Base-by-base conservation (phyloP, 2,329 filamentous ascomycete species). In the Furcasterigmium sp. region DNA sequence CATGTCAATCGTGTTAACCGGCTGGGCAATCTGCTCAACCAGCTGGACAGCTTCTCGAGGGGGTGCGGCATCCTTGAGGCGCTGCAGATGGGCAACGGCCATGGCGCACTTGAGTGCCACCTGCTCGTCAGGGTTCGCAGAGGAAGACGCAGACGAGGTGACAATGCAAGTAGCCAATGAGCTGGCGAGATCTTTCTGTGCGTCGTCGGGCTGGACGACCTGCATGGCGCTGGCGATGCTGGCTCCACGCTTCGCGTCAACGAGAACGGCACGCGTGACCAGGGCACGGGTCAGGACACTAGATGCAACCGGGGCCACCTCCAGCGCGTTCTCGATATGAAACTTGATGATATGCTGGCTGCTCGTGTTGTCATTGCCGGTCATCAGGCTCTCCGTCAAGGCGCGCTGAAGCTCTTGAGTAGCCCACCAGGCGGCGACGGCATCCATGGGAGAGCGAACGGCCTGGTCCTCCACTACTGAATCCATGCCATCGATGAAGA, bases 341-440 rank as follows among this genome's bases (percentile, higher is more conserved):
- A 62, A 65, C 58, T 32, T 52, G 28, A 70, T 65, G 29, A 60
- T 61, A 25, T 63, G 58, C 42, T 62, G 61, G n/a, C 58, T 65
- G 10, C 62, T 59, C 3, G 63, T 59, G 15, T 68, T 65, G 10
- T 73, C 70, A 46, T 76, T 75, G 25, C 72, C 62, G 13, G 68
- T 65, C 34, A 77, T 74, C 26, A 94, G 71, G 28, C 78, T 82
- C 14, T 72, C 70, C 11, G 81, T 70, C 21, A 96, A 73, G 3
- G 80, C 82, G 45, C 77, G 75, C 54, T 90, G 86, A 29, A 95
- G 67, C 11, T 80, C 72, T 43, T 84, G 73, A 50, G 44, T 88
- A 1, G 91, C 94, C 70, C 84, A 93, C 91, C 91, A 96, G 3
- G 91, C 88, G 7, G 91, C 88, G 41, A 96, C 80, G 11, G 89